These are phyloP conservation scores for Plasmodium reichenowi DNA, from an alignment of 169 alveolate genomes.

Conservation along the genomic window DNA sequence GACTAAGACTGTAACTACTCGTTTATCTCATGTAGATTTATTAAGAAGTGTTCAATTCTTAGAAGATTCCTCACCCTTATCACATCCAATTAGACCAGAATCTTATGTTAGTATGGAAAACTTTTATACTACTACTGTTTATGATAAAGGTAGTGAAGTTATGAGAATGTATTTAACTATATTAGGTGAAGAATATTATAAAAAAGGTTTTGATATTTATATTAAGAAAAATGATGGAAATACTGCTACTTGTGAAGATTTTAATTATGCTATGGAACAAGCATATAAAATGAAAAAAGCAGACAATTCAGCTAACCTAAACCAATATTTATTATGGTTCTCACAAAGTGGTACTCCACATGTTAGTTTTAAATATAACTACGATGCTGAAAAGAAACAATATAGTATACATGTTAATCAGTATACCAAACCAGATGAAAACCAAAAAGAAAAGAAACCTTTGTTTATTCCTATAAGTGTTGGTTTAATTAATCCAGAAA, in stretches of 20 bases:
- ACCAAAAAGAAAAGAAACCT: constrained; percentile 90
- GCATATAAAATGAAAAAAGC: constrained; percentile 84
- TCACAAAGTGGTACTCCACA: constrained; percentile 88
- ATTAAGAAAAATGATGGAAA: constrained; percentile 92
- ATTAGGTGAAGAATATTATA: constrained; percentile 93
- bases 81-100: constrained; percentile 96
- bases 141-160: constrained; percentile 96
- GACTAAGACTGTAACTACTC: constrained; percentile 86
- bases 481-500: constrained; percentile 86
- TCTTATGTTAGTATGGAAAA: constrained; percentile 93
- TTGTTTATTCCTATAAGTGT: constrained; percentile 91
- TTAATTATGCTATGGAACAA: constrained; percentile 93
- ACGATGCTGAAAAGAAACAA: constrained; percentile 47
- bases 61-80: constrained; percentile 94
- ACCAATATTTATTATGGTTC: constrained; percentile 94
- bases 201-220: constrained; percentile 93
- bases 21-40: constrained; percentile 89
- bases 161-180: constrained; percentile 94
- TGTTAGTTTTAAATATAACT: constrained; percentile 61
- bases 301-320: constrained; percentile 86
- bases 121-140: constrained; percentile 94
- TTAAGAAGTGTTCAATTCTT: constrained; percentile 89
- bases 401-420: constrained; percentile 88
- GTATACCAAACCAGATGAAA: constrained; percentile 89
- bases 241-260: constrained; percentile 96